A percentile compares a stretch with the other conserved stretches of the same genome.
These are phyloP conservation scores for Ramularia endophylla DNA, from an alignment of 2,329 filamentous ascomycete genomes.

Conservation along the genomic window DNA sequence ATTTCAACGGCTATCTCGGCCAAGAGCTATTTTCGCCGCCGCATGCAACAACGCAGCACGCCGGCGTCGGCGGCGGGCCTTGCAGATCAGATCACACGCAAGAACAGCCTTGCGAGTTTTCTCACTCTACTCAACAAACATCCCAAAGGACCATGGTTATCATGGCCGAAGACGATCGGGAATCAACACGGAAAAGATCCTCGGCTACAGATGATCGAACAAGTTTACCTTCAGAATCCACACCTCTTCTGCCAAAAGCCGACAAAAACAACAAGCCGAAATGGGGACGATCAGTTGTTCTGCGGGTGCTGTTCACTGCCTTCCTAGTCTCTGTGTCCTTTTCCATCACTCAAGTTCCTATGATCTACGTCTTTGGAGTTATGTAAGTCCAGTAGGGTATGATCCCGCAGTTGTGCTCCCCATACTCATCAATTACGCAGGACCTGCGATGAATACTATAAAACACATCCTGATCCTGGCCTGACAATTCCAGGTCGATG, in stretches of 20 bases:
- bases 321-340: constrained; percentile 54
- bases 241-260: constrained; percentile 2
- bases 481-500: constrained; percentile 49
- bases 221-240: background rate
- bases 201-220: background rate
- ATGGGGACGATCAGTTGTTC: constrained; percentile 26
- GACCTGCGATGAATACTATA: constrained; percentile 65
- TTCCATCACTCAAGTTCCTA: constrained; percentile 45
- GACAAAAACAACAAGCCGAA: constrained; percentile 4
- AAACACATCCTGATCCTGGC: constrained; percentile 47
- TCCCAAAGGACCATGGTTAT: too few relatives aligned
- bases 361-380: constrained; percentile 61
- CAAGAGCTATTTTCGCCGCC: too few relatives aligned
- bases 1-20: too few relatives aligned
- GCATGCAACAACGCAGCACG: too few relatives aligned
- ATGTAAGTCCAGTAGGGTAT: too few relatives aligned
- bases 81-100: too few relatives aligned
- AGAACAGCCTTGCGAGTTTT: too few relatives aligned
- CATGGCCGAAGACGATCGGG: too few relatives aligned
- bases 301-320: constrained; percentile 51
- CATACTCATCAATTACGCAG: constrained; percentile 47
- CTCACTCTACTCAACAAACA: too few relatives aligned
- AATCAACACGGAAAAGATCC: background rate
- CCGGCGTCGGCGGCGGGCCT: too few relatives aligned
- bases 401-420: too few relatives aligned